Percentiles rank a stretch among this genome's conserved stretches.
These are phyloP conservation scores for Fagopyrum tataricum DNA, from an alignment of 148 eudicot genomes.

Conservation along the genomic window DNA sequence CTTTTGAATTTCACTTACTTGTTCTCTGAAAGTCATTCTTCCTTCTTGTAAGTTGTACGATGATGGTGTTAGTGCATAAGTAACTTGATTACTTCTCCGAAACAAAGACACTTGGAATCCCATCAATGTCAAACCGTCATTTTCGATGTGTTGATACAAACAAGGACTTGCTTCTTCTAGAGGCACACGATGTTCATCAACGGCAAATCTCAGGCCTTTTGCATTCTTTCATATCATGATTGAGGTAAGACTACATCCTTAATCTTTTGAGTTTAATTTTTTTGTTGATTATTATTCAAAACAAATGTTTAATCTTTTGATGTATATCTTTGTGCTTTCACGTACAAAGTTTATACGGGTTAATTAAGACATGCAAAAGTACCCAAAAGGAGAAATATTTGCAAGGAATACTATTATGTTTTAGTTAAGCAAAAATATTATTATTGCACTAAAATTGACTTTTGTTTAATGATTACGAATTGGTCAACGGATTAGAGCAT, in stretches of 20 bases:
- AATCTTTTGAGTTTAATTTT: not conserved
- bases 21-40: not conserved
- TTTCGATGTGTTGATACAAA: not conserved
- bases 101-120: not conserved
- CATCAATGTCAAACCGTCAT: not conserved
- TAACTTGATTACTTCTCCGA: not conserved
- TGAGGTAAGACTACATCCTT: not conserved
- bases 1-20: not conserved
- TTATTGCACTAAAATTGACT: too few relatives aligned
- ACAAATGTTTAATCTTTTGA: not conserved
- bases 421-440: too few relatives aligned
- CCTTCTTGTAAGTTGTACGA: not conserved
- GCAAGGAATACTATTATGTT: not conserved
- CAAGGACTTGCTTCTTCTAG: too few relatives aligned
- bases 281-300: not conserved
- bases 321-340: not conserved
- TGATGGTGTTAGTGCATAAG: not conserved
- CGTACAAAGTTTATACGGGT: not conserved
- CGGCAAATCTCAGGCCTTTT: not conserved
- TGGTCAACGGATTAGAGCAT: too few relatives aligned
- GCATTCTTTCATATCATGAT: not conserved
- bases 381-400: not conserved
- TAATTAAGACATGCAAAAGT: not conserved
- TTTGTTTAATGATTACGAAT: too few relatives aligned
- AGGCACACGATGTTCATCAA: not conserved